phyloP scores from a whole-genome alignment of 2,329 filamentous ascomycete species.

The Verticillium isaacii region DNA sequence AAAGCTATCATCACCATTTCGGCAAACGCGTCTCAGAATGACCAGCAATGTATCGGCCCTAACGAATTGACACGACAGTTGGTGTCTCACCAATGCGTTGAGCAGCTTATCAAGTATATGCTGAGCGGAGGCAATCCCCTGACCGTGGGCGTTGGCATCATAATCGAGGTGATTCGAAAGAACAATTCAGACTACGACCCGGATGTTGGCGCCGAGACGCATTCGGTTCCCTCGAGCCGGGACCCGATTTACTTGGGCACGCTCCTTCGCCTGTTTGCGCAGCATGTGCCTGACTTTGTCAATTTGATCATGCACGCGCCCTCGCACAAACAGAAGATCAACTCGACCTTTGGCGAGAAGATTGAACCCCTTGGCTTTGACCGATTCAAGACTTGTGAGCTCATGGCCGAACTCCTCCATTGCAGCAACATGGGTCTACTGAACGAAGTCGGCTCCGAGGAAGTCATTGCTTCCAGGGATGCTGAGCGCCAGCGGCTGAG shows the following conservation, averaged over 20 bases:
- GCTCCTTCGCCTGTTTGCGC: conserved; percentile 80
- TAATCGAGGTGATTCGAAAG: conserved; percentile 98
- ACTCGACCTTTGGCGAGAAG: conserved; percentile 82
- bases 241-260: conserved; percentile 96
- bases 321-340: conserved; percentile 68
- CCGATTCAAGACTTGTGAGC: conserved; percentile 95
- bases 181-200: conserved; percentile 99
- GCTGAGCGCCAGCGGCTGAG: conserved; percentile 75
- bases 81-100: conserved; percentile 79
- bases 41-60: conserved; percentile 97
- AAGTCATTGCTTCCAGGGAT: conserved; percentile 76
- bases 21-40: conserved; percentile 94
- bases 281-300: conserved; percentile 93
- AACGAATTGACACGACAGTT: conserved; percentile 95
- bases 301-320: conserved; percentile 75
- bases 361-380: conserved; percentile 96
- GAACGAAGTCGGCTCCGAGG: conserved; percentile 87
- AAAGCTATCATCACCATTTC: conserved; percentile 99
- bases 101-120: conserved; percentile 87
- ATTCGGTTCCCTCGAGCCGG: conserved; percentile 72
- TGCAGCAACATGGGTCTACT: conserved; percentile 98
- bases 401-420: conserved; percentile 96
- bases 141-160: conserved; percentile 92
- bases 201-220: conserved; percentile 77
- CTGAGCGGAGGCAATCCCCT: conserved; percentile 87